Base-by-base conservation (phyloP, 768 basidiomycete genomes). In the Gyrodon lividus region DNA sequence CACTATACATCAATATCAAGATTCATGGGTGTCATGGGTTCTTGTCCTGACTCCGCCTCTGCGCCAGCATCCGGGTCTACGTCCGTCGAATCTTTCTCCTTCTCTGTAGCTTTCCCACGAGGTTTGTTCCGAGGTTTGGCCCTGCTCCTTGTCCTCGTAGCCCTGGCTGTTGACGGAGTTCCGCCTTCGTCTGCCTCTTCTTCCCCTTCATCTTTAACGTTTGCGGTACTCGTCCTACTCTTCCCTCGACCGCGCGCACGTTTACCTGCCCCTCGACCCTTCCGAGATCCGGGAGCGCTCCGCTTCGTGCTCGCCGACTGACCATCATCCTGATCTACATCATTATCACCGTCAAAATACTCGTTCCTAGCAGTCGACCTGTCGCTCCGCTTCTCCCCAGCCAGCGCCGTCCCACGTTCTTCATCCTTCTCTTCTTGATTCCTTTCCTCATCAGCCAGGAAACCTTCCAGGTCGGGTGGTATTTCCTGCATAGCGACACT, bases 401-500 rank as follows among this genome's bases (percentile, higher is more conserved):
- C 81, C 22, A 71, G 59, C 2, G 79, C 78, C 8, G 80, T 71
- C 71, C 64, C 83, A 64, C 67, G 71, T 56, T 90, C 90, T 54
- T 89, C 89, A 46, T 82, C 83, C 62, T 77, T 83, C 62, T 89
- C 87, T 35, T 86, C 87, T 14, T 71, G 70, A 26, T 77, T 83
- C 48, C 77, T 72, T 26, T 88, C 84, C 64, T 92, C 90, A 48
- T 86, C 83, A 4, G 78, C 82, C 24, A 95, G 68, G 62, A 90
- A 78, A 1, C 82, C 87, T 55, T 85, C 86, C 14, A 99, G 72
- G 60, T 95, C 88, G 0, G 95, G 95, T 4, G 97, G 96, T 23
- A 98, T 91, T 70, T 98, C 93, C 62, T 93, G 90, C 90, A 98
- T 89, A 58, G 84, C 84, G 9, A 98, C 92, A 64, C 91, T 93